Evolutionary conservation across 352 stramenopile genomes (phyloP).

Genomic region (Phytophthora pini): DNA sequence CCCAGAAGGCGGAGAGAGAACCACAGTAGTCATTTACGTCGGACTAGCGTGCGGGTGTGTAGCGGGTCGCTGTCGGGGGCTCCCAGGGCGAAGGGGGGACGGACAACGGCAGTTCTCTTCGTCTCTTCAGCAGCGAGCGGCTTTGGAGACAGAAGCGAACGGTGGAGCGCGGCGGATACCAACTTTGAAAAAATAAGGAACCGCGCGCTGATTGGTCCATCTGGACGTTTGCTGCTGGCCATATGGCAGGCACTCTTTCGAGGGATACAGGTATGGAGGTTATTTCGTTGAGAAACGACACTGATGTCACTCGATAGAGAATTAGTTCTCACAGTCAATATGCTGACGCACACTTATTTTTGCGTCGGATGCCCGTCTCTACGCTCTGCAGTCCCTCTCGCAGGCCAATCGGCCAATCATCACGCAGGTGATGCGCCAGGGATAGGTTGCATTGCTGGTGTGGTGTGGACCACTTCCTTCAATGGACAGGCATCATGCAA

Average conservation of each 20-base stretch:
- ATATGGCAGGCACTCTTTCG: conserved; percentile 10
- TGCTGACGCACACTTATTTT: conserved; percentile 12
- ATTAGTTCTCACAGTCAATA: background rate
- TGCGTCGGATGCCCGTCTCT: conserved; percentile 7
- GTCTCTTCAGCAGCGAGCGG: conserved; percentile 11
- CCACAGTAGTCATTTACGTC: conserved; percentile 56
- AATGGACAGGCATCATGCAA: conserved; percentile 17
- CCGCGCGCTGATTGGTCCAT: conserved; percentile 14
- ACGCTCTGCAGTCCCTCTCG: conserved; percentile 10
- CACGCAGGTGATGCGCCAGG: background rate
- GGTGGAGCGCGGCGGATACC: conserved; percentile 22
- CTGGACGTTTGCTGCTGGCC: conserved; percentile 6
- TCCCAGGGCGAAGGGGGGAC: conserved; percentile 11
- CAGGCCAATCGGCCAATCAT: conserved; percentile 20
- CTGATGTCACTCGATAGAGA: background rate
- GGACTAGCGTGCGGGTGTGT: background rate
- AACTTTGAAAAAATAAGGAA: conserved; percentile 30
- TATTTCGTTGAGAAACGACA: no score
- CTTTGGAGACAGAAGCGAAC: conserved; percentile 32
- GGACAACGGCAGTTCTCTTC: conserved; percentile 1
- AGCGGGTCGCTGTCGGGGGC: background rate
- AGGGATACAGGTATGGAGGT: background rate
- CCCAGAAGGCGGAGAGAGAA: conserved; percentile 46
- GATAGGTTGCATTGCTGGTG: background rate
- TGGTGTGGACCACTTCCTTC: background rate